Conservation (phyloP, 768 basidiomycete genomes). For the Boletus sp. region DNA sequence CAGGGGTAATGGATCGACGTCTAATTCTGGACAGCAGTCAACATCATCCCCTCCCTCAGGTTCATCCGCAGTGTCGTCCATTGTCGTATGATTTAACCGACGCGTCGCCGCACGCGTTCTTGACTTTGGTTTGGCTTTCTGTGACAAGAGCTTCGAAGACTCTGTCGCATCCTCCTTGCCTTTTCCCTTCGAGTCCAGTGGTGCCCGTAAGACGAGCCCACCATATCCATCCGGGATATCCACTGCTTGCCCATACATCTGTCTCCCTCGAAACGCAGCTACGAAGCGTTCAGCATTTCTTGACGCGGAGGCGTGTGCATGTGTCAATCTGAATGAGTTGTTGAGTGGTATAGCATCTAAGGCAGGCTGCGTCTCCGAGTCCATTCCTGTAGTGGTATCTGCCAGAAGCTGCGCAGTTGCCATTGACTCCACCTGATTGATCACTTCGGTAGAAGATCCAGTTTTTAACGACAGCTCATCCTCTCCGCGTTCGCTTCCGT, state of each 20-base stretch:
- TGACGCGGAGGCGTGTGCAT: not conserved
- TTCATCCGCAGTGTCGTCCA: conserved; percentile 29
- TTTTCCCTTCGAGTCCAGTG: conserved; percentile 13
- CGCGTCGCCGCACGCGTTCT: conserved; percentile 11
- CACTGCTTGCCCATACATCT: conserved; percentile 63
- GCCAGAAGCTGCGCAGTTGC: not conserved
- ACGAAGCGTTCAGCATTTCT: conserved; percentile 31
- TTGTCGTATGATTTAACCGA: conserved; percentile 24
- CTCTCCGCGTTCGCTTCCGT: not conserved
- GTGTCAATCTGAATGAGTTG: not conserved
- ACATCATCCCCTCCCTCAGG: conserved; percentile 24
- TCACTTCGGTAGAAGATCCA: not conserved
- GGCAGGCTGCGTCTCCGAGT: conserved; percentile 14
- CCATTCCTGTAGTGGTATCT: not conserved
- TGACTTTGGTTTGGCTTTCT: conserved; percentile 11
- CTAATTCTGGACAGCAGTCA: conserved; percentile 13
- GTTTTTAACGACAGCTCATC: not conserved
- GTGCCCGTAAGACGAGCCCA: conserved; percentile 57
- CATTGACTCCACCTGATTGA: not conserved
- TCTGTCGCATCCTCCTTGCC: conserved; percentile 11
- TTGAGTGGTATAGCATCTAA: not conserved
- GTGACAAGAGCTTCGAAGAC: conserved; percentile 1
- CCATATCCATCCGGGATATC: conserved; percentile 63
- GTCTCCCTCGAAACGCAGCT: conserved; percentile 75
- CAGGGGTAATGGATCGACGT: not conserved